phyloP scores from a whole-genome alignment of 2,329 filamentous ascomycete genomes.

The Colletotrichum paranaense region DNA sequence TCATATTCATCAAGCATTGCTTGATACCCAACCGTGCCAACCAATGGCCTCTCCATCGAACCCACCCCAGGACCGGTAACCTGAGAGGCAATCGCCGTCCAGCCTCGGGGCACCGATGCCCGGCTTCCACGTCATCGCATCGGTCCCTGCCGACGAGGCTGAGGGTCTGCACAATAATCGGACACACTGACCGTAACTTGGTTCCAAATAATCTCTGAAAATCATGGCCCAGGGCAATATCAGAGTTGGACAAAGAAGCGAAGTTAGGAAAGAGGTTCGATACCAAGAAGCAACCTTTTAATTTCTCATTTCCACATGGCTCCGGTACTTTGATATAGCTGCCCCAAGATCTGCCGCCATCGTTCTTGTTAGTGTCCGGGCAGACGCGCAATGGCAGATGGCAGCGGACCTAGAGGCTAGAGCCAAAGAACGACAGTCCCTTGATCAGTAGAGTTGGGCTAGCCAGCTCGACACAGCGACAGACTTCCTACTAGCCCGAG shows the following conservation, averaged over 20 bases:
- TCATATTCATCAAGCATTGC: not conserved
- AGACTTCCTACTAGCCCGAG: not conserved
- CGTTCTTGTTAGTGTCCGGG: conserved; percentile 14
- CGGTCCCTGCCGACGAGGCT: not conserved
- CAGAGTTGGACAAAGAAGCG: not conserved
- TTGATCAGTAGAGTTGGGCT: not conserved
- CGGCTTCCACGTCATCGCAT: not conserved
- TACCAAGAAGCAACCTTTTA: not conserved
- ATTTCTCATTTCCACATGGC: conserved; percentile 2
- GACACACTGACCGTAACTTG: not conserved
- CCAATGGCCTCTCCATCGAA: not conserved
- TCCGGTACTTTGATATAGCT: not conserved
- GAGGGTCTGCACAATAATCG: not conserved
- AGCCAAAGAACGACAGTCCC: not conserved
- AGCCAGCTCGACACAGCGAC: not conserved
- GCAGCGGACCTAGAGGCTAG: not conserved
- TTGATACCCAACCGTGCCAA: not conserved
- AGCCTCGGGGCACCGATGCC: not conserved
- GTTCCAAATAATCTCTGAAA: not conserved
- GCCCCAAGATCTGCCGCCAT: conserved; percentile 15
- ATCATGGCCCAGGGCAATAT: not conserved
- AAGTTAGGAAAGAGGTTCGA: not conserved
- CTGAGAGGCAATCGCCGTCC: too few species aligned
- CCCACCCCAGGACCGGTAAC: not conserved
- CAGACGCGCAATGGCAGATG: conserved; percentile 1